A percentile compares a stretch with the other conserved stretches of the same genome.
Evolutionary conservation across 1,139 yeast genomes (phyloP).

Genomic region (Dujonia santamariae): DNA sequence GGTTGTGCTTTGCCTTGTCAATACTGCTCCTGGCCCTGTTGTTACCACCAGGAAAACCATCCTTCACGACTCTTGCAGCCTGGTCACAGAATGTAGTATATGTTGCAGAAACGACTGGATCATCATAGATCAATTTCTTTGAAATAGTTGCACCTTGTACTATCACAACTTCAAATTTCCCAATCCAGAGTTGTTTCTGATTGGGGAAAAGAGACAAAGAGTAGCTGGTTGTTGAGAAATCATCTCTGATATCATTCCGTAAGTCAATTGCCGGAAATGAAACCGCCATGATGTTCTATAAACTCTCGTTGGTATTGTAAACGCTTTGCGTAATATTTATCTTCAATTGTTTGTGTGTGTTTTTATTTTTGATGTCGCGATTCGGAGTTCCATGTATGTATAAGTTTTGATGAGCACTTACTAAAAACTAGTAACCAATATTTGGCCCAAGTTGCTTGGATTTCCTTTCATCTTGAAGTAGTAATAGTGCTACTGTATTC

Average conservation of each 20-base stretch:
- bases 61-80: neutral
- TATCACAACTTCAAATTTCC: conserved; percentile 36
- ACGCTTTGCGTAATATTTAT: neutral
- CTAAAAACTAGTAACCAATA: neutral
- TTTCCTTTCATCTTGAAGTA: too few relatives aligned
- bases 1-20: conserved; percentile 6
- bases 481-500: too few relatives aligned
- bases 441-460: too few relatives aligned
- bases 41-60: neutral
- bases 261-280: conserved; percentile 14
- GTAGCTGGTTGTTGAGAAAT: conserved; percentile 15
- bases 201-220: conserved; percentile 22
- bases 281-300: conserved; percentile 5
- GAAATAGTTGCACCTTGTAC: conserved; percentile 47
- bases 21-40: conserved; percentile 1
- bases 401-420: neutral
- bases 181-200: conserved; percentile 28
- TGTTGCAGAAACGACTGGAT: conserved; percentile 46
- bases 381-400: neutral
- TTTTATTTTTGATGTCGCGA: neutral
- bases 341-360: neutral
- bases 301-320: neutral
- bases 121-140: conserved; percentile 48
- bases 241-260: conserved; percentile 15
- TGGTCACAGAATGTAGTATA: conserved; percentile 36